These are phyloP conservation scores for Cairneyella variabilis DNA, from an alignment of 495 filamentous ascomycete species.

Conservation along the genomic window DNA sequence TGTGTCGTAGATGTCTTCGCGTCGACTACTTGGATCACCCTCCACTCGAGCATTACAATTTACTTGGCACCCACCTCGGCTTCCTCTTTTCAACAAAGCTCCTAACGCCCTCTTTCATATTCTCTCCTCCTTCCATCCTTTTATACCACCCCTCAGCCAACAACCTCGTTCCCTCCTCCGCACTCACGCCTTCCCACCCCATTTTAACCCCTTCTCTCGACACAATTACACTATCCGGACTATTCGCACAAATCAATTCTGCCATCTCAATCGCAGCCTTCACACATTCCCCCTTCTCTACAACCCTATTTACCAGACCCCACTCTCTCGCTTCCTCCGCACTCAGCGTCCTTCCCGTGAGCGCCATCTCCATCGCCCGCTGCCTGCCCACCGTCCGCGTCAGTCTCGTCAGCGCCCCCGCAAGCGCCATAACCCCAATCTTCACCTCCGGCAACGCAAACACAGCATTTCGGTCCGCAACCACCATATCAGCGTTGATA, in stretches of 20 bases:
- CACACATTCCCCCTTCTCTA: constrained; percentile 36
- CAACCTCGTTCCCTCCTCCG: constrained; percentile 57
- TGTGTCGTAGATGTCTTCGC: too few species aligned
- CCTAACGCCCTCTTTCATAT: constrained; percentile 72
- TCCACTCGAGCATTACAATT: constrained; percentile 63
- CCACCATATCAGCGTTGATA: constrained; percentile 64
- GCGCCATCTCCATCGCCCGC: constrained; percentile 66
- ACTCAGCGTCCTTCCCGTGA: constrained; percentile 55
- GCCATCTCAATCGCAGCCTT: constrained; percentile 46
- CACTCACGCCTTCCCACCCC: constrained; percentile 63
- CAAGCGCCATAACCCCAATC: constrained; percentile 65
- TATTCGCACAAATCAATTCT: constrained; percentile 51
- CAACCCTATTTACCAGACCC: constrained; percentile 70
- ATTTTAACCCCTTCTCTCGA: constrained; percentile 60
- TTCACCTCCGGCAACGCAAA: constrained; percentile 68
- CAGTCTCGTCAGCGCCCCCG: constrained; percentile 65
- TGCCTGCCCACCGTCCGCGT: constrained; percentile 60
- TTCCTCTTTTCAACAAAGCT: constrained; percentile 79
- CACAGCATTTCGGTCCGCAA: constrained; percentile 49
- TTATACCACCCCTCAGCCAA: constrained; percentile 56
- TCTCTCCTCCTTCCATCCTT: constrained; percentile 60
- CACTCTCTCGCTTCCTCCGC: constrained; percentile 58
- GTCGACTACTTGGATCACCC: too few species aligned
- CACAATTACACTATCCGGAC: constrained; percentile 69
- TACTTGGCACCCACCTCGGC: constrained; percentile 68